phyloP scores from a whole-genome alignment of 2,329 filamentous ascomycete species.

The Colletotrichum sp. region DNA sequence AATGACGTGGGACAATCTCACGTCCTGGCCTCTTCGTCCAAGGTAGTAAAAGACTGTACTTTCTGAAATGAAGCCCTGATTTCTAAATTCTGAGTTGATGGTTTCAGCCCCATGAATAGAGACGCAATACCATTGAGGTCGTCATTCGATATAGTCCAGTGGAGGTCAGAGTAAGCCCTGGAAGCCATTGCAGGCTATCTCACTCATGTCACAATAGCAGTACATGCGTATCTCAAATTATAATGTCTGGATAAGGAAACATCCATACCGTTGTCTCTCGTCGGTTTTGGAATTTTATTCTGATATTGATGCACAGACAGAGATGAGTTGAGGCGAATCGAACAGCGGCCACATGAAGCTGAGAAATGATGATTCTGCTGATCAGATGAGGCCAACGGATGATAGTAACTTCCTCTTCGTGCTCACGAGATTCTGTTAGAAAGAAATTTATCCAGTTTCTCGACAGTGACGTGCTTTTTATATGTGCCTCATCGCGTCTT shows the following conservation, averaged over 20 bases:
- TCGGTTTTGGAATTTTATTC: rapidly evolving
- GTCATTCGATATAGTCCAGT: not conserved
- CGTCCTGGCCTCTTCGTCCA: not conserved
- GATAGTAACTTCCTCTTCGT: no score
- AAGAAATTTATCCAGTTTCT: rapidly evolving
- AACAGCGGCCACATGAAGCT: no score
- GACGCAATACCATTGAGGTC: rapidly evolving
- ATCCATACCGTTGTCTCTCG: rapidly evolving
- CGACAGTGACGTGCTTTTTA: rapidly evolving
- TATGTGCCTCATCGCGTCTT: rapidly evolving
- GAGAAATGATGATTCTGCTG: no score
- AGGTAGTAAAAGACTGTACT: not conserved
- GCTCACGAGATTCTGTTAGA: no score
- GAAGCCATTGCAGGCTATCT: not conserved
- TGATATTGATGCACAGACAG: no score
- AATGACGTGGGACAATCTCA: not conserved
- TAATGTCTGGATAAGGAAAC: no score
- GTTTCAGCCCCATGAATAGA: rapidly evolving
- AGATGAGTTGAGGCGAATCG: rapidly evolving
- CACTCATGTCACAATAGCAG: rapidly evolving
- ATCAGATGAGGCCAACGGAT: rapidly evolving
- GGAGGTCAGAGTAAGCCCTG: not conserved
- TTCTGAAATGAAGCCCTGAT: not conserved
- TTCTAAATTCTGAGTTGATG: rapidly evolving
- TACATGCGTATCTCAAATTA: no score